Evolutionary conservation across 164 flowering plant genomes (phyloP), one percentile per base, ranked within the genome.

Genomic region (Malania oleifera): DNA sequence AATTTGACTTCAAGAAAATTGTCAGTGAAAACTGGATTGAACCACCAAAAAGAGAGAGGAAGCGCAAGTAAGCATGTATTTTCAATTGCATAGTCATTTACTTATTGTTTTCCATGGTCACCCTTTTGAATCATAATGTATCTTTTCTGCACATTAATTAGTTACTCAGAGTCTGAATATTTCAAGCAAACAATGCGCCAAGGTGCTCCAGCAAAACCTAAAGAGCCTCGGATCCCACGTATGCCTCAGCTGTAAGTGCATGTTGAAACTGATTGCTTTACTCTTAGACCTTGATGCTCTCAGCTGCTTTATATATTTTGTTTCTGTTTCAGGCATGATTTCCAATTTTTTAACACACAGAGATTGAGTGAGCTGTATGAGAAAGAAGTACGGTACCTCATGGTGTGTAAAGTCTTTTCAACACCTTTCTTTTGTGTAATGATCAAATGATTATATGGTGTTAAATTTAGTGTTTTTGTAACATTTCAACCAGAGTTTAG

Each of bases 141-240:
- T 27, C 34, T 10, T 12, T 34, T 49, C 26, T 52, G 6, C 14
- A 2, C 18, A 19, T 46, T 17, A 23, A 14, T 6, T 60, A 86
- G 96, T 68, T 89, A 89, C 63, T 89, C 91, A 13, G 96, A 89
- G 61, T 85, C 99, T 55, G 96, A 95, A 18, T 95, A 91, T 72
- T 95, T 95, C 63, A 95, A 95, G 83, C 99, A 95, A 83, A 89
- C 99, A 51, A 74, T 95, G 97, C 91, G 99, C 7, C 96, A 85
- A 73, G 91, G 95, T 65, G 96, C 82, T 64, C 97, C 88, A 46
- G 71, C 93, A 52, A 91, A 84, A 74, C 96, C 91, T 1, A 91
- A 77, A 72, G 97, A 95, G 67, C 97, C 97, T 56, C 77, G 96
- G 54, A 87, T 91, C 72, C 99, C 99, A 38, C 93, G 99, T 65